Evolutionary conservation across 352 stramenopile species (phyloP), one percentile per base, ranked within the genome.

Genomic region (Phytopythium cucurbitacearum): DNA sequence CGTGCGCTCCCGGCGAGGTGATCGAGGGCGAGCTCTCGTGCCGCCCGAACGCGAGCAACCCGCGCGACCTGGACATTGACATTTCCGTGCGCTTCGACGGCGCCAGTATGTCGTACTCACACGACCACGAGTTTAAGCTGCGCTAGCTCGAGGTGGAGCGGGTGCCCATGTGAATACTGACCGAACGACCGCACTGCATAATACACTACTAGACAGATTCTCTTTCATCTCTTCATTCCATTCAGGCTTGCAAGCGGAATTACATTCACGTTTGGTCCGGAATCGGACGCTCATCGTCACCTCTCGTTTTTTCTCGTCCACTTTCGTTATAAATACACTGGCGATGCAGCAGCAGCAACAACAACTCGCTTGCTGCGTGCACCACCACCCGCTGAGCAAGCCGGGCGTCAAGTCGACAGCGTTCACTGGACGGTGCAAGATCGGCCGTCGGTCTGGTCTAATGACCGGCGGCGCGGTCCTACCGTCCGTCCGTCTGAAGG

Each of bases 21-120:
- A 89, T 98, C 42, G 84, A 91, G 45, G 95, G 94, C 32, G 93
- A 85, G 38, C 73, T 98, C 43, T 79, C 70, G 15, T 95, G 82
- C 72, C 87, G 82, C 49, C 89, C 88, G 15, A 98, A 98, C 60
- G 80, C 71, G 9, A 76, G 83, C 46, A 98, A 98, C 74, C 93
- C 89, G 40, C 92, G 94, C 37, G 91, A 98, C 58, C 68, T 98
- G 38, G 94, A 98, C 68, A 98, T 98, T 52, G 75, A 89, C 58
- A 87, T 95, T 44, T 71, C 70, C 16, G 79, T 95, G 48, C 80
- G 76, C 46, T 92, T 92, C 48, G 82, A 92, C 53, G 81, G 82
- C 50, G 53, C 71, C 16, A 90, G 68, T 43, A 73, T 65, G 48
- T 86, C 80, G 40, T 86, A 87, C 72, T 72, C 65, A 53, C 64